Evolutionary conservation across 495 filamentous ascomycete genomes (phyloP), one percentile per base, ranked within the genome.

Genomic region (Xanthoparmelia taractica): DNA sequence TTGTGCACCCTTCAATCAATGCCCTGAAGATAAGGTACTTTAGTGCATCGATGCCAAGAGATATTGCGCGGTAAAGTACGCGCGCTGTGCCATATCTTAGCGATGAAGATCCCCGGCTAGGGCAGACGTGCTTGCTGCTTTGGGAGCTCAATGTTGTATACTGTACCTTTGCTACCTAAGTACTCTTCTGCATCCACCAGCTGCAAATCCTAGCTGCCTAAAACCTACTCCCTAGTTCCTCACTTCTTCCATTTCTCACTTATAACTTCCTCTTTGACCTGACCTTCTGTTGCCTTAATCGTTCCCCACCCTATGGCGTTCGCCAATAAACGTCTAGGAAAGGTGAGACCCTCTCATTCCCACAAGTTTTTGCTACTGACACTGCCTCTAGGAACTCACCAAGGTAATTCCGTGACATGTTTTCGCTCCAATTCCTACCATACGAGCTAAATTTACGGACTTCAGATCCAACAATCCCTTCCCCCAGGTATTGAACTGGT

Each of bases 401-500:
- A 67, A 67, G 58, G 66, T 67, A 56, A 27, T 8, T 13, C 25
- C 15, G 27, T 15, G 25, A 45, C 33, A 29, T 15, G 1, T n/a
- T 1, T n/a, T 34, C 4, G 1, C 3, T 17, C 43, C 8, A 36
- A 55, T 48, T 23, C 17, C 13, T 43, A 47, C 34, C 47, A 6
- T 13, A 37, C 20, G 6, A 25, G 13, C 20, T 57, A 31, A 62
- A 34, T 43, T 37, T 37, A 11, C 8, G 58, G 29, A 56, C 18
- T 37, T 10, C 50, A 82, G 79, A 76, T 82, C 69, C 63, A 81
- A 69, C 73, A 76, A n/a, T 76, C 80, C 54, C 66, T 80, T 23
- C 79, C 80, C 6, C 80, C 79, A 1, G 94, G 94, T 57, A 94
- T 99, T 68, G 76, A 80, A 58, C 82, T 97, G 57, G 87, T 91